Conservation (phyloP, 2,329 filamentous ascomycete genomes). For the Calonectria naviculata region DNA sequence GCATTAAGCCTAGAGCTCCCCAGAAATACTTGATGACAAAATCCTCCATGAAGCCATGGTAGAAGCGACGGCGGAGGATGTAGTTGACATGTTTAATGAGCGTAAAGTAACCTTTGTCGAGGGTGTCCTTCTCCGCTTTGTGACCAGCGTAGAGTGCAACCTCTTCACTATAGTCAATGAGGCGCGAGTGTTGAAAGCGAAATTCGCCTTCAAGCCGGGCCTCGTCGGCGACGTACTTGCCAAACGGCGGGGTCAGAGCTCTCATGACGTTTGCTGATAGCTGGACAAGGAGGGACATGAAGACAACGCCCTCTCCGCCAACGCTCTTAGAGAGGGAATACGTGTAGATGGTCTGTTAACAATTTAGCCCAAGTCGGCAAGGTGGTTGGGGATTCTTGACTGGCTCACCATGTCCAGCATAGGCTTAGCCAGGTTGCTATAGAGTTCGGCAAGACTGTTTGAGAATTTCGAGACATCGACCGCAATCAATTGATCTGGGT, state of each 20-base stretch:
- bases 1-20: constrained; percentile 89
- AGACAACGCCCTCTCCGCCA: constrained; percentile 94
- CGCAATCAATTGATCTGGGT: constrained; percentile 96
- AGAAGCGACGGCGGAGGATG: constrained; percentile 88
- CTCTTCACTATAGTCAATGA: constrained; percentile 97
- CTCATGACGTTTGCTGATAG: constrained; percentile 94
- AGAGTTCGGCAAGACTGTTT: constrained; percentile 92
- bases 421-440: constrained; percentile 96
- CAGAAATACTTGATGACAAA: constrained; percentile 99
- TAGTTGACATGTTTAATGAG: constrained; percentile 99
- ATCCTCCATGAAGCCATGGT: constrained; percentile 99
- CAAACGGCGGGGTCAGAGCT: constrained; percentile 93
- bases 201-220: constrained; percentile 96
- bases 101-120: constrained; percentile 99
- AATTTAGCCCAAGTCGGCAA: constrained; percentile 36
- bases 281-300: constrained; percentile 95
- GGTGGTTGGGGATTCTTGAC: no score
- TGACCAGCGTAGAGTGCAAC: constrained; percentile 93
- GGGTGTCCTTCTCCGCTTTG: constrained; percentile 92
- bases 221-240: constrained; percentile 97
- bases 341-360: constrained; percentile 83
- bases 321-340: constrained; percentile 93
- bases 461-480: constrained; percentile 98
- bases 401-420: constrained; percentile 83
- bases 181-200: constrained; percentile 90